Conservation (phyloP, 176 grass and related monocot genomes). For the Ensete ventricosum region DNA sequence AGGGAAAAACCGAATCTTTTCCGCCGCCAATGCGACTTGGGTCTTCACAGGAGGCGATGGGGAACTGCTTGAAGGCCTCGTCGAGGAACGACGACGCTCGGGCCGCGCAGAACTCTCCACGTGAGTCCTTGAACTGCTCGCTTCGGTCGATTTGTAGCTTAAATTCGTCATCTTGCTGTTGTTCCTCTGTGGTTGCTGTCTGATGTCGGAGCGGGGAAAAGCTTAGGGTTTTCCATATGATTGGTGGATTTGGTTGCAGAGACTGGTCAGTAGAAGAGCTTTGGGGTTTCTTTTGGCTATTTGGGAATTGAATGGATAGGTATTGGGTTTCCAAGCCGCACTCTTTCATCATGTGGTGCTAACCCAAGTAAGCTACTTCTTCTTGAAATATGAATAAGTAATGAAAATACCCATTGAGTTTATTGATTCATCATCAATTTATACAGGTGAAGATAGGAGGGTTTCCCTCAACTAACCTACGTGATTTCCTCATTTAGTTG, state of each 20-base stretch:
- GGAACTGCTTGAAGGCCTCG: constrained; percentile 6
- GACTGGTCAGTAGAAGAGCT: neutral
- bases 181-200: no score
- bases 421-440: no score
- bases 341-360: neutral
- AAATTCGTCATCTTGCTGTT: neutral
- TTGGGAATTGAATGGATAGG: neutral
- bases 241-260: neutral
- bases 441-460: no score
- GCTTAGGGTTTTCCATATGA: neutral
- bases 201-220: neutral
- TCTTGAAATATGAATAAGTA: no score
- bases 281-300: neutral
- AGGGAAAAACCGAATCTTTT: neutral
- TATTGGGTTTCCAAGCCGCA: neutral
- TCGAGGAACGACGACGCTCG: neutral
- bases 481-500: no score
- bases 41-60: neutral
- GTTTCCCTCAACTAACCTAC: no score
- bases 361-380: no score
- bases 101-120: neutral
- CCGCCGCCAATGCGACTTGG: neutral
- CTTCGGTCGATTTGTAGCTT: neutral
- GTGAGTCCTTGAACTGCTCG: neutral
- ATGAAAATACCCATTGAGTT: no score